These are phyloP conservation scores for Cardamine chenopodiifolia DNA, from an alignment of 345 rosid genomes.

Conservation along the genomic window DNA sequence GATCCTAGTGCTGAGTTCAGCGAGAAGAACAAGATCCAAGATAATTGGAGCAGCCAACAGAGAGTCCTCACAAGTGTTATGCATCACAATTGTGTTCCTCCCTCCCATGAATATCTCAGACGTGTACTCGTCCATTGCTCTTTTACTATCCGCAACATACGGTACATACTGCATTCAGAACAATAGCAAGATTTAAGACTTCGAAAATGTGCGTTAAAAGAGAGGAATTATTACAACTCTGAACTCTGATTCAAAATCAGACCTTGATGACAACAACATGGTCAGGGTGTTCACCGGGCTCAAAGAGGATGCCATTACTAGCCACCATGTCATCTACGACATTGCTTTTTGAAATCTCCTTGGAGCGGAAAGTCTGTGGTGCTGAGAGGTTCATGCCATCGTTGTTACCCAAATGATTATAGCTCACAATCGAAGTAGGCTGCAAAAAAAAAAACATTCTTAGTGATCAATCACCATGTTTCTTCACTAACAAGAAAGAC, in stretches of 20 bases:
- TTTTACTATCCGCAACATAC: constrained; percentile 90
- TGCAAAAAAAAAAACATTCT: constrained; percentile 31
- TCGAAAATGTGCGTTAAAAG: not conserved
- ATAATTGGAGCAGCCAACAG: constrained; percentile 98
- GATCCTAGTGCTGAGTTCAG: constrained; percentile 94
- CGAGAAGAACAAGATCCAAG: constrained; percentile 92
- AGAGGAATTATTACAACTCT: not conserved
- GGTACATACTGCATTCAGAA: constrained; percentile 70
- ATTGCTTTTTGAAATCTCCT: constrained; percentile 95
- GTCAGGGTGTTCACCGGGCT: constrained; percentile 97
- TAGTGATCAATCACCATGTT: not conserved
- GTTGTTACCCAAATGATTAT: constrained; percentile 94
- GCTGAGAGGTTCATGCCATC: constrained; percentile 99
- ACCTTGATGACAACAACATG: constrained; percentile 99
- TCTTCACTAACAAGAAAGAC: constrained; percentile 10
- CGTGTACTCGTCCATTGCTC: constrained; percentile 98
- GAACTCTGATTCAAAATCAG: not conserved
- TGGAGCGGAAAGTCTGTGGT: constrained; percentile 92
- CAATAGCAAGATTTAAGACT: not conserved
- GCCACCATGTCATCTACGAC: constrained; percentile 98
- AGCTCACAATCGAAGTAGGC: constrained; percentile 99
- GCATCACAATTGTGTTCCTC: constrained; percentile 82
- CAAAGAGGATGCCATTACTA: constrained; percentile 87
- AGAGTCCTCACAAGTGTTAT: constrained; percentile 95
- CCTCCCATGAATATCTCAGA: constrained; percentile 99